These are phyloP conservation scores for Cordyceps cateniannulata DNA, from an alignment of 2,329 filamentous ascomycete genomes.

Conservation along the genomic window DNA sequence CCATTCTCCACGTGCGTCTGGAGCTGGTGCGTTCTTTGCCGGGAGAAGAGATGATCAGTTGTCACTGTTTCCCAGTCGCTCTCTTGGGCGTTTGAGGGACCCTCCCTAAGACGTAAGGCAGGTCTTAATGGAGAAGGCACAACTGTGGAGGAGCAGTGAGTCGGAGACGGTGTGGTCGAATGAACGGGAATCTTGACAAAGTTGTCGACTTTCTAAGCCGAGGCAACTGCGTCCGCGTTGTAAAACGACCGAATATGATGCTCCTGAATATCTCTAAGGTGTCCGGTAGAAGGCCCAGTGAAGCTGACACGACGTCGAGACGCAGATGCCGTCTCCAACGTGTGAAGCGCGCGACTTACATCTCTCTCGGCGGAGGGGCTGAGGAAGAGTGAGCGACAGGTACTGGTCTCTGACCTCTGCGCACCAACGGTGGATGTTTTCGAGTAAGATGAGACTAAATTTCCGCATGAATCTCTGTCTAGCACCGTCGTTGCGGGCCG, in stretches of 20 bases:
- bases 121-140: neutral
- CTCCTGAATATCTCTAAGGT: neutral
- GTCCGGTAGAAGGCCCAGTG: neutral
- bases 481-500: neutral
- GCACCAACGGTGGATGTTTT: constrained; percentile 24
- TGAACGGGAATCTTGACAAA: constrained; percentile 29
- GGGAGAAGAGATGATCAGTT: constrained; percentile 20
- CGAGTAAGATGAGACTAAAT: constrained; percentile 13
- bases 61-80: constrained; percentile 33
- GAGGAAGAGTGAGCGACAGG: constrained; percentile 9
- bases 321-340: constrained; percentile 20
- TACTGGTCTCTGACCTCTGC: neutral
- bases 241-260: constrained; percentile 26
- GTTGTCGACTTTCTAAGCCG: constrained; percentile 35
- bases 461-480: neutral
- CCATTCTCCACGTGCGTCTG: constrained; percentile 20
- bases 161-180: neutral
- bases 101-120: neutral
- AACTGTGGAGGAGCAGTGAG: neutral
- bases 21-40: neutral
- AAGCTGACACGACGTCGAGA: constrained; percentile 13
- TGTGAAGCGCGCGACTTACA: constrained; percentile 34
- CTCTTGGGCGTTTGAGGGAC: constrained; percentile 16
- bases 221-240: constrained; percentile 29
- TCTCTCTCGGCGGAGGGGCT: constrained; percentile 30